phyloP scores from a whole-genome alignment of 768 basidiomycete species.

The Multifurca ochricompacta region DNA sequence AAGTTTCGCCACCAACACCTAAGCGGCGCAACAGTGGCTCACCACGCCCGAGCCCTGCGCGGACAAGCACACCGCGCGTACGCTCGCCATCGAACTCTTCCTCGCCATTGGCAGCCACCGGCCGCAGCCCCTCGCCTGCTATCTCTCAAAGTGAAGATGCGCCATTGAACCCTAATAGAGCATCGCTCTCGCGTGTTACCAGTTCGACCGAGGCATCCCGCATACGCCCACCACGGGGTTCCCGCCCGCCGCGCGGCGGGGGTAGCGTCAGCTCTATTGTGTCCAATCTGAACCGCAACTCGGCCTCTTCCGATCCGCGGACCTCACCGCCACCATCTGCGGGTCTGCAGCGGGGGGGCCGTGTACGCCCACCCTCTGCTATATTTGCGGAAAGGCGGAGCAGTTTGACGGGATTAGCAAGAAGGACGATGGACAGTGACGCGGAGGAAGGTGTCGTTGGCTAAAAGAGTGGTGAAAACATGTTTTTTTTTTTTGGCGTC shows the following conservation, averaged over 20 bases:
- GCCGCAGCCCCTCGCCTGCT: slow-evolving; percentile 14
- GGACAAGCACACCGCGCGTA: slow-evolving; percentile 28
- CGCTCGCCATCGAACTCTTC: slow-evolving; percentile 16
- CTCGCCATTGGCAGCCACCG: slow-evolving; percentile 2
- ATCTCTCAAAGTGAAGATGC: slow-evolving; percentile 10
- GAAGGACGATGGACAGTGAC: slow-evolving; percentile 77
- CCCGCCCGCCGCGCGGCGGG: slow-evolving; percentile 16
- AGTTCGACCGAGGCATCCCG: slow-evolving; percentile 14
- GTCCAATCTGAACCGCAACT: slow-evolving; percentile 15
- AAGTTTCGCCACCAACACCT: slow-evolving; percentile 41
- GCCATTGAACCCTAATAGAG: slow-evolving; percentile 6
- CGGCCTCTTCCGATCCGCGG: slow-evolving; percentile 7
- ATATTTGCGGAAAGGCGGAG: slow-evolving; percentile 13
- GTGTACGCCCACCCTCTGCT: slow-evolving; percentile 20
- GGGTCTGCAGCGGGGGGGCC: slow-evolving; percentile 9
- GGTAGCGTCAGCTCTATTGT: slow-evolving; percentile 10
- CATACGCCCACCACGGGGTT: slow-evolving; percentile 13
- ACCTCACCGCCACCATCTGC: slow-evolving; percentile 13
- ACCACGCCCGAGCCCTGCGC: slow-evolving; percentile 29
- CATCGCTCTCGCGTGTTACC: slow-evolving; percentile 14
- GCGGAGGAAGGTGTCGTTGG: slow-evolving; percentile 43
- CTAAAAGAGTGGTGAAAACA: not conserved
- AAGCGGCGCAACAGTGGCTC: slow-evolving; percentile 43
- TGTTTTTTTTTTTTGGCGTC: not conserved
- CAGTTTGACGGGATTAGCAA: slow-evolving; percentile 35